Conservation (phyloP, 805 yeast genomes). For the Saccharomycopsis synnaedendra region DNA sequence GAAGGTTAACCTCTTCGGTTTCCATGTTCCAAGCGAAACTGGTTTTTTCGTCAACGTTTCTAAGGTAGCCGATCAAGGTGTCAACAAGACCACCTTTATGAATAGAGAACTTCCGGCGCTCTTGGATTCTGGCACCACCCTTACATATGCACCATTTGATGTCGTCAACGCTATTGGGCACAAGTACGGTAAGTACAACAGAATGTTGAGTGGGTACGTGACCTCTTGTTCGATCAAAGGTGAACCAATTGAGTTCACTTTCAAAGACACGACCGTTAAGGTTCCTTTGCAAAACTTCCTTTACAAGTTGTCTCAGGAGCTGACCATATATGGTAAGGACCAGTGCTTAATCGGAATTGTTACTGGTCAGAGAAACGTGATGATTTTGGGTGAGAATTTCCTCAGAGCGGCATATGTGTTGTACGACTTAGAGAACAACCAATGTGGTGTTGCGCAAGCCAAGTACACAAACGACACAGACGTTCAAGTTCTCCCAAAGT, state of each 20-base stretch:
- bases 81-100: not conserved
- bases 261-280: constrained; percentile 3
- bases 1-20: constrained; percentile 7
- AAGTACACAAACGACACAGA: constrained; percentile 4
- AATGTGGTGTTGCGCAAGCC: constrained; percentile 46
- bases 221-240: constrained; percentile 9
- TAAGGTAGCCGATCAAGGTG: not conserved
- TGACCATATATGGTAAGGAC: constrained; percentile 7
- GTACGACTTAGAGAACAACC: constrained; percentile 47
- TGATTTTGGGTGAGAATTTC: constrained; percentile 54
- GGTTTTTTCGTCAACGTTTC: constrained; percentile 6
- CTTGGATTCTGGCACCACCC: constrained; percentile 53
- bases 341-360: constrained; percentile 14
- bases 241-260: constrained; percentile 11
- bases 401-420: constrained; percentile 56
- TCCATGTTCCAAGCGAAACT: not conserved
- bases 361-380: constrained; percentile 5
- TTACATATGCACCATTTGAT: constrained; percentile 32
- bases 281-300: constrained; percentile 15
- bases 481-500: not conserved
- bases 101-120: constrained; percentile 26
- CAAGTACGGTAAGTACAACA: constrained; percentile 13
- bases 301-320: constrained; percentile 10
- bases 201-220: constrained; percentile 10
- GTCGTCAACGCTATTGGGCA: constrained; percentile 20